phyloP scores from a whole-genome alignment of 768 basidiomycete species.

The Calocybe gangraenosa region DNA sequence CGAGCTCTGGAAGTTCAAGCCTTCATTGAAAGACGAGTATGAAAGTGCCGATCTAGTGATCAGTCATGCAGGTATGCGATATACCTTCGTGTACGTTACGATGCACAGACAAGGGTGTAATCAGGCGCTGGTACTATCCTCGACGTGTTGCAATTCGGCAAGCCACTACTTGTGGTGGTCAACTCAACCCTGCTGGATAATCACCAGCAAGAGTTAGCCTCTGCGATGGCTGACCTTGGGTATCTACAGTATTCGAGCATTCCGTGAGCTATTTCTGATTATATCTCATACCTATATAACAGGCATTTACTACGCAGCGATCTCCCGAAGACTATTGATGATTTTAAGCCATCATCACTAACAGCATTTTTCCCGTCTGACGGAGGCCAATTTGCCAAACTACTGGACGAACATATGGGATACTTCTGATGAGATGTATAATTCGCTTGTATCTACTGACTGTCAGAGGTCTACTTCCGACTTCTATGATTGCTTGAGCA shows the following conservation, averaged over 20 bases:
- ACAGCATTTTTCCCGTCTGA: conserved; percentile 68
- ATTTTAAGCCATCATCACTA: conserved; percentile 40
- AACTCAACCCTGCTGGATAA: conserved; percentile 88
- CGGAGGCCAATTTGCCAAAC: conserved; percentile 55
- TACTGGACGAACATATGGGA: conserved; percentile 81
- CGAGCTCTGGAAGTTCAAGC: conserved; percentile 71
- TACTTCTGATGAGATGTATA: conserved; percentile 30
- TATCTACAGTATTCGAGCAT: conserved; percentile 57
- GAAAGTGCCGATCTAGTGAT: conserved; percentile 73
- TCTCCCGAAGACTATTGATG: conserved; percentile 50
- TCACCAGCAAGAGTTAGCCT: conserved; percentile 88
- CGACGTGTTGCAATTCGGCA: conserved; percentile 72
- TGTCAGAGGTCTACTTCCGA: conserved; percentile 1
- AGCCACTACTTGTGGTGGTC: conserved; percentile 82
- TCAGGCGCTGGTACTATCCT: conserved; percentile 93
- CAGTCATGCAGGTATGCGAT: conserved; percentile 82
- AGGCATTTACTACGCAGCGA: conserved; percentile 29
- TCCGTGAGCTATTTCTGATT: conserved; percentile 40
- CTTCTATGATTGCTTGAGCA: conserved; percentile 10
- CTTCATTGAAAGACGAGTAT: conserved; percentile 64
- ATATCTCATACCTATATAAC: background rate
- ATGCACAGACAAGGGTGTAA: background rate
- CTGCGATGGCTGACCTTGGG: conserved; percentile 52
- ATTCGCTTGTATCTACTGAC: background rate
- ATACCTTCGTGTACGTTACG: background rate